Evolutionary conservation across 129 eudicot genomes (phyloP).

Genomic region (Rutidosis leptorrhynchoides): DNA sequence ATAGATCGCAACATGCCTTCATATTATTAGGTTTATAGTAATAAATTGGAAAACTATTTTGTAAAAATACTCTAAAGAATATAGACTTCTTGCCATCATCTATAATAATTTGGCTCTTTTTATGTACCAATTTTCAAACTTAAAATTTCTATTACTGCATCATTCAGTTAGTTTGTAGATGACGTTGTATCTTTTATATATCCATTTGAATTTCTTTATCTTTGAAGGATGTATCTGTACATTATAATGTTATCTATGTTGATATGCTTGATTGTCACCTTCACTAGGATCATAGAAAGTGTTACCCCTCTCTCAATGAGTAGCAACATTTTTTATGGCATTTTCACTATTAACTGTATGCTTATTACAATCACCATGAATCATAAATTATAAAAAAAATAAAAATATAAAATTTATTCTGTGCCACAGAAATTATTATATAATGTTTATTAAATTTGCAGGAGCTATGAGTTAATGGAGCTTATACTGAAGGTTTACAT

Average conservation of each 20-base stretch:
- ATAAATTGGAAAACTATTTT: neutral
- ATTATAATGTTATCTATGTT: neutral
- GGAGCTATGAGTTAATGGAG: conserved; percentile 97
- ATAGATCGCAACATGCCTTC: conserved; percentile 5
- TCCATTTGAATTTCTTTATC: neutral
- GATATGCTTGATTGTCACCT: conserved; percentile 15
- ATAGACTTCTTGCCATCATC: conserved; percentile 9
- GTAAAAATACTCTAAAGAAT: neutral
- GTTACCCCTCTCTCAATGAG: too few relatives aligned
- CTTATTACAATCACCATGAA: conserved; percentile 1
- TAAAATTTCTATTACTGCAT: neutral
- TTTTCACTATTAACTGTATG: neutral
- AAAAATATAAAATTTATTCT: too few relatives aligned
- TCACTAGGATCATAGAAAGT: conserved; percentile 8
- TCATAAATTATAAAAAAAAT: too few relatives aligned
- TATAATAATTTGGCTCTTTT: conserved; percentile 4
- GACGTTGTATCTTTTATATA: neutral
- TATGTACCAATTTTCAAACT: neutral
- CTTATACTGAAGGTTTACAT: conserved; percentile 74
- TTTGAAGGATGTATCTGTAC: neutral
- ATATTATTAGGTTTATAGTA: neutral
- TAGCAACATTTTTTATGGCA: too few relatives aligned
- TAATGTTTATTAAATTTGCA: conserved; percentile 24
- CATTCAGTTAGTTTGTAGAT: conserved; percentile 4
- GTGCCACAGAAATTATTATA: neutral